Evolutionary conservation across 2,329 filamentous ascomycete species (phyloP), one percentile per base, ranked within the genome.

Genomic region (Cordyceps tenuipes): DNA sequence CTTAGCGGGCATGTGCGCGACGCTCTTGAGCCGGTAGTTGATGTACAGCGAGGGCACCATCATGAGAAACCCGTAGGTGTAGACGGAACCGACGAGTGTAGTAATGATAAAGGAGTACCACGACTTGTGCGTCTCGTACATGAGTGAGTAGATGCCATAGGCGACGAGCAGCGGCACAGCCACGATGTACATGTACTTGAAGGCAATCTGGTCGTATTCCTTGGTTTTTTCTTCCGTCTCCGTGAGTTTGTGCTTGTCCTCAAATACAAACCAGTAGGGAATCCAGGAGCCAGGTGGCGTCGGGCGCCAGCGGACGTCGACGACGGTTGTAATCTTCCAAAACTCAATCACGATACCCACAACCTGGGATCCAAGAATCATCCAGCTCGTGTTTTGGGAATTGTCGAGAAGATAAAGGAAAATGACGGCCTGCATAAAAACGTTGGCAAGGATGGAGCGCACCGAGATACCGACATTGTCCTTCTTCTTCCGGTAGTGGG

Each of bases 401-500:
- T 99, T 97, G 77, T 99, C 94, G 68, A 99, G 78, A 34, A 99
- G 83, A 75, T 99, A 99, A 50, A 99, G 81, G 82, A 99, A 95
- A 74, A 99, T 97, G 69, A 97, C 82, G 7, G 82, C 74, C 75
- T 99, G 94, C 94, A 99, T 99, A 73, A 97, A 92, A 63, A 97
- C 92, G 69, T 97, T 99, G 71, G 90, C 91, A 61, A 99, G 79
- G 69, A 99, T 99, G 36, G 93, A 95, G 61, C 94, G 91, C 62
- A 99, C 89, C 1, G 92, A 97, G 50, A 96, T 96, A 64, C 94
- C 94, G 31, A 99, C 89, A 62, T 96, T 94, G 77, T 97, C 95
- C 81, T 99, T 99, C 87, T 99, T 99, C 80, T 97, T 97, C 71
- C 92, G 90, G 85, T 94, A 99, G 76, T 99, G 94, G 53, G 91